Evolutionary conservation across 1,284 basidiomycete species (phyloP).

Genomic region (Ganoderma leucocontextum): DNA sequence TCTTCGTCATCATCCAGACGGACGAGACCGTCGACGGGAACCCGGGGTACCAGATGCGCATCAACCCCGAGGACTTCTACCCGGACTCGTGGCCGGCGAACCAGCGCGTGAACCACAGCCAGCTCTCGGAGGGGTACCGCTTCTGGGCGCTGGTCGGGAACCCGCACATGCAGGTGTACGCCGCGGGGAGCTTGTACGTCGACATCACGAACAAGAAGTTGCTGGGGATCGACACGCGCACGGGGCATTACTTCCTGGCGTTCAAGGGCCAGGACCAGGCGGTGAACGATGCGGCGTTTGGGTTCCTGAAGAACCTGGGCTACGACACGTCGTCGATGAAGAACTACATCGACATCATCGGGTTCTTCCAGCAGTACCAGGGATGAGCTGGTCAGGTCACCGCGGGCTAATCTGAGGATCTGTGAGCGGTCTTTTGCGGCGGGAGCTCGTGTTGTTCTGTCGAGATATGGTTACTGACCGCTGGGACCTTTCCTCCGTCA

Average conservation of each 20-base stretch:
- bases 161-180: slow-evolving; percentile 7
- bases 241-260: neutral
- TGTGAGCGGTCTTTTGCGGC: neutral
- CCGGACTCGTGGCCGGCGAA: slow-evolving; percentile 3
- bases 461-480: neutral
- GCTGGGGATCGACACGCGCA: slow-evolving; percentile 7
- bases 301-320: neutral
- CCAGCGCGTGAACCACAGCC: slow-evolving; percentile 10
- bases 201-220: slow-evolving; percentile 8
- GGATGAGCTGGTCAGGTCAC: neutral
- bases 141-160: neutral
- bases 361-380: neutral
- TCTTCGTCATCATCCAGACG: slow-evolving; percentile 5
- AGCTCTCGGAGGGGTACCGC: slow-evolving; percentile 6
- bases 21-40: slow-evolving; percentile 2
- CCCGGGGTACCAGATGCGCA: slow-evolving; percentile 3
- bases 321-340: slow-evolving; percentile 1
- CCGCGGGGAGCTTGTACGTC: slow-evolving; percentile 4
- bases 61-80: slow-evolving; percentile 8
- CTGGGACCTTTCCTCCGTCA: neutral
- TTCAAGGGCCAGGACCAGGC: slow-evolving; percentile 6
- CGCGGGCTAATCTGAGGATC: neutral
- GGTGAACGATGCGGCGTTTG: slow-evolving; percentile 7
- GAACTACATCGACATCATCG: neutral
- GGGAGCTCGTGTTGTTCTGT: neutral